Percentiles rank a stretch among this genome's conserved stretches.
These are phyloP conservation scores for Aspergillus funiculosus DNA, from an alignment of 495 filamentous ascomycete genomes.

Conservation along the genomic window DNA sequence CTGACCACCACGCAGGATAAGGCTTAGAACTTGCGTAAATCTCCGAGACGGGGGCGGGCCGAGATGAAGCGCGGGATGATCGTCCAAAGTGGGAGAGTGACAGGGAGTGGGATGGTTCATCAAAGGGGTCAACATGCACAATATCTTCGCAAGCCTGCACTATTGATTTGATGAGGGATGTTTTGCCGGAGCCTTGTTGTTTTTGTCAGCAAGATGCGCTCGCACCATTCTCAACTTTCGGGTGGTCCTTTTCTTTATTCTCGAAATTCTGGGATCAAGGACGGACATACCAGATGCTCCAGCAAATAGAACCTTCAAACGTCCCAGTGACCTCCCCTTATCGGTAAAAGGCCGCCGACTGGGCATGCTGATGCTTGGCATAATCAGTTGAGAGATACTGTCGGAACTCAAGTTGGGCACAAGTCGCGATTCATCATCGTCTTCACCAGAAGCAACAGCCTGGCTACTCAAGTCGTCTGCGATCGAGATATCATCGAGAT, in stretches of 20 bases:
- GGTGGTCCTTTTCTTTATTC: neutral
- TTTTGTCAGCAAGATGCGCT: neutral
- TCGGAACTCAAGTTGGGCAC: slow-evolving; percentile 27
- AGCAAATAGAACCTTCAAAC: slow-evolving; percentile 81
- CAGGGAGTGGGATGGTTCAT: slow-evolving; percentile 29
- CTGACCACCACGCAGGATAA: slow-evolving; percentile 94
- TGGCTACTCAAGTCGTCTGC: slow-evolving; percentile 47
- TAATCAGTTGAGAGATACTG: slow-evolving; percentile 81
- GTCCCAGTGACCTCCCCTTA: slow-evolving; percentile 74
- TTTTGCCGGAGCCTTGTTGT: slow-evolving; percentile 63
- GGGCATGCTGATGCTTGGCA: slow-evolving; percentile 96
- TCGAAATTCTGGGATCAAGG: neutral
- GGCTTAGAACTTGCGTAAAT: slow-evolving; percentile 89
- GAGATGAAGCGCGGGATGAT: slow-evolving; percentile 25
- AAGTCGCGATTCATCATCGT: slow-evolving; percentile 30
- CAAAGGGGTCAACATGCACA: slow-evolving; percentile 83
- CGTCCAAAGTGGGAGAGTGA: slow-evolving; percentile 24
- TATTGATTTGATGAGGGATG: slow-evolving; percentile 85
- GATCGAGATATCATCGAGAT: slow-evolving; percentile 47
- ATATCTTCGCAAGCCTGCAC: slow-evolving; percentile 94
- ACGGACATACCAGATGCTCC: slow-evolving; percentile 65
- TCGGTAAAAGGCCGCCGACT: slow-evolving; percentile 88
- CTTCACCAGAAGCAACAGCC: slow-evolving; percentile 44
- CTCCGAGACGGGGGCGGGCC: slow-evolving; percentile 56
- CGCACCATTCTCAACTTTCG: no score